A percentile compares a stretch with the other conserved stretches of the same genome.
Conservation (phyloP, 768 basidiomycete species). For the Russula earlei region DNA sequence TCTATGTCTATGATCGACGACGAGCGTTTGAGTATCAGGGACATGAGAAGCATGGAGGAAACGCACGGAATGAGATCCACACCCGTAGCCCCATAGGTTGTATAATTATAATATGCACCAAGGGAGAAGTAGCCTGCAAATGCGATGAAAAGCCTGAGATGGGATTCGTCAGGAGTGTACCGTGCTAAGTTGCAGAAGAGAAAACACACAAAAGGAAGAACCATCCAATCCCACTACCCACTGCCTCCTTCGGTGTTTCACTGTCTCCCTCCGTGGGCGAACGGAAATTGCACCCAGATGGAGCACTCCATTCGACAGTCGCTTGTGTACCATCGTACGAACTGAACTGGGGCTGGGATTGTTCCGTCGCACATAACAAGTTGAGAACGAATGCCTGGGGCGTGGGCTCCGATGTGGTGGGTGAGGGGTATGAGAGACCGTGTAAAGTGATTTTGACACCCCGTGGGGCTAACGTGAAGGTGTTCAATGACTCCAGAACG, state of each 20-base stretch:
- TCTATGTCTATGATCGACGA: conserved; percentile 48
- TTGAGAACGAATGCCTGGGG: conserved; percentile 54
- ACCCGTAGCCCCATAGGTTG: conserved; percentile 78
- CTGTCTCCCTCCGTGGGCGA: conserved; percentile 22
- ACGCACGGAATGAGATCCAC: conserved; percentile 78
- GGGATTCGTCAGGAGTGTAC: neutral
- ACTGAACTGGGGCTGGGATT: conserved; percentile 40
- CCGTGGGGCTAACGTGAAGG: conserved; percentile 35
- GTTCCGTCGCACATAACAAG: conserved; percentile 40
- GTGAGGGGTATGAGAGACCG: conserved; percentile 52
- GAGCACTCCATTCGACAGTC: conserved; percentile 51
- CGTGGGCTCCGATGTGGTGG: conserved; percentile 33
- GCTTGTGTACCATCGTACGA: conserved; percentile 51
- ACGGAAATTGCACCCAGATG: conserved; percentile 46
- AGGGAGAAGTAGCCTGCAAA: conserved; percentile 63
- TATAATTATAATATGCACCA: conserved; percentile 84
- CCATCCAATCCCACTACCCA: conserved; percentile 76
- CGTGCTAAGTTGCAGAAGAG: neutral
- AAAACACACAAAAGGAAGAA: conserved; percentile 72
- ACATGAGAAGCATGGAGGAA: neutral
- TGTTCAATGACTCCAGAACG: neutral
- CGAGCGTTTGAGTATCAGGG: conserved; percentile 7
- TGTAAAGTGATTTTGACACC: conserved; percentile 48
- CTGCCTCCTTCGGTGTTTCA: conserved; percentile 24
- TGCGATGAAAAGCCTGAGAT: conserved; percentile 50